Base-by-base conservation (phyloP, 345 rosid species). In the Camelina neglecta region DNA sequence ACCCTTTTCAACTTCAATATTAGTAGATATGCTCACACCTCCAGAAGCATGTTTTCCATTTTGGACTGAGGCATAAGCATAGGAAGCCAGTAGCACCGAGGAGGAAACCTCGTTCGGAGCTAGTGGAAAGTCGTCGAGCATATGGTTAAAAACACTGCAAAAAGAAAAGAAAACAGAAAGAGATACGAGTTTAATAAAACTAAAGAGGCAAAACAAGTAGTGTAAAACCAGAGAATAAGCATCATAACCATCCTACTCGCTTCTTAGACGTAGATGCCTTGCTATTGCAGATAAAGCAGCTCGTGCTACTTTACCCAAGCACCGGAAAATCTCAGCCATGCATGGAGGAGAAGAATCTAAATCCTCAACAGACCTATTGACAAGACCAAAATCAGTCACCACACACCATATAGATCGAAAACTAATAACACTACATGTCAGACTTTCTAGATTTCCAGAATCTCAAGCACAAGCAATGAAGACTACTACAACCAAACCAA, bases 301-400 rank as follows among this genome's bases (percentile, higher is more conserved):
- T 57, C 98, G 90, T 81, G 98, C 98, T 66, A 87, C 98, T 83
- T 86, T 94, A 44, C 98, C 98, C 95, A 94, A 86, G 63, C 95
- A 86, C 85, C 91, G 79, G 74, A 87, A 94, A 58, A 89, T 72
- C 80, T 94, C 98, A 76, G 89, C 88, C 97, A 92, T 90, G 80
- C 98, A 94, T 3, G 98, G 96, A 31, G 98, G 98, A 48, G 95
- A 88, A 26, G 98, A 86, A 77, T 91, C 97, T 81, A 88, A 83
- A 82, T 94, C 96, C 82, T 92, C 98, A 73, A 87, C 77, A 48
- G 96, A 84, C 82, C 98, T 94, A 65, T 72, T 64, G 60, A 81
- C 12, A 79, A 62, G 36, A 73, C 65, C 24, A 69, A 12, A 45
- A 69, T 38, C 61, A 75, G 1, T 36, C n/a, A 7, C 24, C 21